These are phyloP conservation scores for Allantophomopsis lycopodina DNA, from an alignment of 2,329 filamentous ascomycete genomes.

Conservation along the genomic window DNA sequence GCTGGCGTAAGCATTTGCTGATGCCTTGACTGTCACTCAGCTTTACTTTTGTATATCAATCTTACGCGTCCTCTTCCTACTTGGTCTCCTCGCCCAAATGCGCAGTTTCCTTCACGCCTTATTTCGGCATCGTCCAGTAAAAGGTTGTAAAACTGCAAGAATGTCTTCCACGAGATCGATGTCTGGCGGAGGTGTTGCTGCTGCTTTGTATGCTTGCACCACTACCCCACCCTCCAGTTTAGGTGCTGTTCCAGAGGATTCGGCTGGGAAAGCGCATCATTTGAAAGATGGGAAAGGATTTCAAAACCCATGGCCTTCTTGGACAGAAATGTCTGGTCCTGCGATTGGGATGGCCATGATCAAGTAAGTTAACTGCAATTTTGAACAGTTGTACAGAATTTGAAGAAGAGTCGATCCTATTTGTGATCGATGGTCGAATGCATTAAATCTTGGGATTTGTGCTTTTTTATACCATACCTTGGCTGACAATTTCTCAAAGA, in stretches of 20 bases:
- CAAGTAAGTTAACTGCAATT: constrained; percentile 16
- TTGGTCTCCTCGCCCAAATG: constrained; percentile 28
- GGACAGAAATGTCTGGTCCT: constrained; percentile 19
- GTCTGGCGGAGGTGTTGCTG: constrained; percentile 8
- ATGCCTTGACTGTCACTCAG: too few species aligned
- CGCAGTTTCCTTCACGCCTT: constrained; percentile 25
- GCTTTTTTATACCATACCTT: too few species aligned
- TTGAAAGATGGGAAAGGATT: constrained; percentile 36
- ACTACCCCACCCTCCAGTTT: constrained; percentile 11
- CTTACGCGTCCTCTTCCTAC: constrained; percentile 12
- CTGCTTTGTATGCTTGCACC: constrained; percentile 11
- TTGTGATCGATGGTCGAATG: too few species aligned
- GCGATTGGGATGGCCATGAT: constrained; percentile 22
- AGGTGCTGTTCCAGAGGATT: constrained; percentile 14
- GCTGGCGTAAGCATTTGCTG: too few species aligned
- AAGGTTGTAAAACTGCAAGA: constrained; percentile 1
- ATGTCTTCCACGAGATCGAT: constrained; percentile 5
- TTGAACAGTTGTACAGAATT: too few species aligned
- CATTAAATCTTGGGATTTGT: too few species aligned
- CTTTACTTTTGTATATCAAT: too few species aligned
- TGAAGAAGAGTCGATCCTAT: too few species aligned
- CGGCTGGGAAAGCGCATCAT: constrained; percentile 33
- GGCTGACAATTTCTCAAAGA: constrained; percentile 2
- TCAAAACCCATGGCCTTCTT: constrained; percentile 43
- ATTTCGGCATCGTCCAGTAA: constrained; percentile 8